Evolutionary conservation across 306 rosid species (phyloP), one percentile per base, ranked within the genome.

Genomic region (Myrica gale): DNA sequence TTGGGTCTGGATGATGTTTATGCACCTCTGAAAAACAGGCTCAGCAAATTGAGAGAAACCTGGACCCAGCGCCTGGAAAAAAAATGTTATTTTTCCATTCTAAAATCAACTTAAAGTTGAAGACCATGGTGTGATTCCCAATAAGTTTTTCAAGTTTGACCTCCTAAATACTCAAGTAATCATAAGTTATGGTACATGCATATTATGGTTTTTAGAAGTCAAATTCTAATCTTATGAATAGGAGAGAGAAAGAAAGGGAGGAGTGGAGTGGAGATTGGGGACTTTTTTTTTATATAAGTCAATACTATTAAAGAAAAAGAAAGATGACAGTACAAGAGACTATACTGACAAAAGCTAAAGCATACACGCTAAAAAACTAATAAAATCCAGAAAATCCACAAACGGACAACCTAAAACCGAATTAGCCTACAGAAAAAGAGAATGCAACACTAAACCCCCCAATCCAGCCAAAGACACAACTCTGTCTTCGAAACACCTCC

Each of bases 11-110:
- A 96, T 89, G 86, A 96, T 96, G 87, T 75, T 88, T 83, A 92
- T 90, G 87, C 99, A 96, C 85, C 99, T 92, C 92, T 87, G 93
- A 82, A 87, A 96, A 76, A 96, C 99, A 47, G 99, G 98, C 81
- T 88, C 96, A 39, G 99, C 91, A 65, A 92, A 96, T 80, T 83
- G 96, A 74, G 99, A 61, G 81, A 96, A 96, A 82, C 98, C 99
- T 1, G 89, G 74, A 56, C 99, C 98, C 88, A 96, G 69, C 51
- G 98, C 99, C 99, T 96, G 90, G 69, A 79, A 74, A 62, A 83
- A 74, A 52, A 20, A 69, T 12, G 76, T 76, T 54, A 53, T 54
- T 39, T 19, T 61, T 7, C 44, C 41, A 32, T 19, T 19, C 61
- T 19, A 6, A 13, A 55, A 55, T 23, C 0, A 12, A 60, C 26